Evolutionary conservation across 2,329 filamentous ascomycete species (phyloP), one percentile per base, ranked within the genome.

Genomic region (Pleoardoris graminearum): DNA sequence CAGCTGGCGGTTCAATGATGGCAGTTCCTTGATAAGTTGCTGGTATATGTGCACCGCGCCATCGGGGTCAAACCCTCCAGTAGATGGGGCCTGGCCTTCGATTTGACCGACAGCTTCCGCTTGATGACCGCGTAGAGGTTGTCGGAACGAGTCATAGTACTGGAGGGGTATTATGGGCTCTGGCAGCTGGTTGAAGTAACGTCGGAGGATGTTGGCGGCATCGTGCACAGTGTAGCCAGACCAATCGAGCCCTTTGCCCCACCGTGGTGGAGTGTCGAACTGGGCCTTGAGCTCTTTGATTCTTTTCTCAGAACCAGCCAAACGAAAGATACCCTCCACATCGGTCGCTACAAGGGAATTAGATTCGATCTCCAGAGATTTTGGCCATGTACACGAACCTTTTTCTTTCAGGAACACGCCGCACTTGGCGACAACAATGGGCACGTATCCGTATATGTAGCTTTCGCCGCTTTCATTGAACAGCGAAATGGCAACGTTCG

Each of bases 391-490:
- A 30, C 17, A 55, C 59, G 52, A 75, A 97, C 94, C 94, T 84
- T 96, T 97, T 74, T 99, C 94, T 75, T 99, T 99, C 61, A 99
- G 74, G 63, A 92, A 99, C 3, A 99, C 92, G 57, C 94, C 94
- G 72, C 94, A 97, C 75, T 99, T 99, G 30, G 94, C 94, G 48
- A 99, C 93, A 37, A 99, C 93, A 60, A 99, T 97, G 16, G 94
- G 94, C 7, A 99, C 93, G 69, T 97, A 97, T 68, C 94, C 94
- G 73, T 97, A 99, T 48, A 97, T 97, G 74, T 96, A 97, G 76
- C 91, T 96, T 73, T 94, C 86, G 27, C 93, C 93, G 61, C 94
- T 84, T 61, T 93, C 90, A 71, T 97, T 92, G 61, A 94, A 89
- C 23, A 99, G 83, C 19, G 93, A 97, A 67, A 99, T 99, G 59